Conservation (phyloP, 805 yeast genomes). For the Lachancea nothofagi region DNA sequence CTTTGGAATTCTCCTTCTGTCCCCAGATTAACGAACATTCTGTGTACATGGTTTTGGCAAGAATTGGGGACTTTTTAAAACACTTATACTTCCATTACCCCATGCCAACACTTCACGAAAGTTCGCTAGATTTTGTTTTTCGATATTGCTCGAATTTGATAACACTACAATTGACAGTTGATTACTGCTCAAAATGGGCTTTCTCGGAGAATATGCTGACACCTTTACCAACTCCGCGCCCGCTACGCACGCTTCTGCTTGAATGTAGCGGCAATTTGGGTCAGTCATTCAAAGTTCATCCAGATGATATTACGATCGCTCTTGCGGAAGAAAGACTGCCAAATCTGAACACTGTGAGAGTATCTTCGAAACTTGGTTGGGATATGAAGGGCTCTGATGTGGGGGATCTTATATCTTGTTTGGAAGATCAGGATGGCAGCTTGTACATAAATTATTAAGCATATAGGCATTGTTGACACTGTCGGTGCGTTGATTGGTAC, state of each 20-base stretch:
- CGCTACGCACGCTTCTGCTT: conserved; percentile 55
- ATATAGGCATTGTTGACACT: not conserved
- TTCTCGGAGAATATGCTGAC: conserved; percentile 44
- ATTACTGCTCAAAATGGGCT: conserved; percentile 54
- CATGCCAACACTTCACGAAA: conserved; percentile 69
- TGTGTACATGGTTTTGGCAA: conserved; percentile 52
- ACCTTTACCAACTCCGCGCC: conserved; percentile 25
- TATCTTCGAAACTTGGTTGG: conserved; percentile 86
- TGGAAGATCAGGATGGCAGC: conserved; percentile 78
- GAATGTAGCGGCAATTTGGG: conserved; percentile 87
- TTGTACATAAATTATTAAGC: conserved; percentile 44
- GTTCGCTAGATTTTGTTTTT: conserved; percentile 69
- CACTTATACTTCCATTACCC: conserved; percentile 75
- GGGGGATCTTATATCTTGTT: conserved; percentile 55
- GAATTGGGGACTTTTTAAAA: conserved; percentile 60
- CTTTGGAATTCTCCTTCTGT: conserved; percentile 80
- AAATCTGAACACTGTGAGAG: conserved; percentile 50
- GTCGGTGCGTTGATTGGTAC: not conserved
- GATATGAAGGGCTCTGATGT: conserved; percentile 57
- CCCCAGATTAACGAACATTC: conserved; percentile 68
- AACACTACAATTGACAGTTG: conserved; percentile 66
- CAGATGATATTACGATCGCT: conserved; percentile 84
- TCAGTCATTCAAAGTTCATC: conserved; percentile 74
- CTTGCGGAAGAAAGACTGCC: conserved; percentile 75
- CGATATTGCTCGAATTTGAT: conserved; percentile 68